Conservation (phyloP, 768 basidiomycete genomes). For the Mycena indigotica region DNA sequence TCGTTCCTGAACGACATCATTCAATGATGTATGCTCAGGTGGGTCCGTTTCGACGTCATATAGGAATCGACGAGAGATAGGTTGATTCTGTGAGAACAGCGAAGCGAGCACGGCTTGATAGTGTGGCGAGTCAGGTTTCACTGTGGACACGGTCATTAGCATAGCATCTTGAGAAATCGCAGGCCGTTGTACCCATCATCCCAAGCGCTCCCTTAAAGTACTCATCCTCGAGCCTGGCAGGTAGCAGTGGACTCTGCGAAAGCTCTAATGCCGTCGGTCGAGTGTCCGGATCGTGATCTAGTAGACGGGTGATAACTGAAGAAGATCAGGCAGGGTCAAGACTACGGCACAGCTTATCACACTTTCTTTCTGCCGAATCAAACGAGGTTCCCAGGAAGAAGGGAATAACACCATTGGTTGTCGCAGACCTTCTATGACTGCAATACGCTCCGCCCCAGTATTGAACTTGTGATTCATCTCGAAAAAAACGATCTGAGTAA, state of each 20-base stretch:
- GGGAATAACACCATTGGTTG: constrained; percentile 78
- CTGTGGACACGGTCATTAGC: constrained; percentile 35
- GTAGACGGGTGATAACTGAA: constrained; percentile 75
- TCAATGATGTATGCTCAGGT: constrained; percentile 71
- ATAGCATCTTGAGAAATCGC: neutral
- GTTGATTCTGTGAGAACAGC: constrained; percentile 73
- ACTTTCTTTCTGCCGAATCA: constrained; percentile 71
- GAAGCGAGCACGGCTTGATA: constrained; percentile 77
- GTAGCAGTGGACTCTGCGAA: constrained; percentile 76
- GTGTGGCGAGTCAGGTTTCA: constrained; percentile 80
- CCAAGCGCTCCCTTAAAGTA: constrained; percentile 79
- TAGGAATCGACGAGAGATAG: constrained; percentile 64
- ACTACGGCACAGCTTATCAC: constrained; percentile 26
- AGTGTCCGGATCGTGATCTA: constrained; percentile 78
- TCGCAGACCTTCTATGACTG: constrained; percentile 77
- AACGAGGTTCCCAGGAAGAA: constrained; percentile 63
- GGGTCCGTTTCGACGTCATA: constrained; percentile 74
- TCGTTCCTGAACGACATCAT: constrained; percentile 75
- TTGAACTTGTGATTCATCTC: constrained; percentile 91
- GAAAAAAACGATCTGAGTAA: constrained; percentile 84
- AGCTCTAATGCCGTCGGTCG: constrained; percentile 85
- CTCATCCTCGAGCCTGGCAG: constrained; percentile 78
- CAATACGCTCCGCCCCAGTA: constrained; percentile 82
- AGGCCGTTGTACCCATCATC: constrained; percentile 59
- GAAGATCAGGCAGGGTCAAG: constrained; percentile 1